Base-by-base conservation (phyloP, 495 filamentous ascomycete genomes). In the Aspergillus diversus region DNA sequence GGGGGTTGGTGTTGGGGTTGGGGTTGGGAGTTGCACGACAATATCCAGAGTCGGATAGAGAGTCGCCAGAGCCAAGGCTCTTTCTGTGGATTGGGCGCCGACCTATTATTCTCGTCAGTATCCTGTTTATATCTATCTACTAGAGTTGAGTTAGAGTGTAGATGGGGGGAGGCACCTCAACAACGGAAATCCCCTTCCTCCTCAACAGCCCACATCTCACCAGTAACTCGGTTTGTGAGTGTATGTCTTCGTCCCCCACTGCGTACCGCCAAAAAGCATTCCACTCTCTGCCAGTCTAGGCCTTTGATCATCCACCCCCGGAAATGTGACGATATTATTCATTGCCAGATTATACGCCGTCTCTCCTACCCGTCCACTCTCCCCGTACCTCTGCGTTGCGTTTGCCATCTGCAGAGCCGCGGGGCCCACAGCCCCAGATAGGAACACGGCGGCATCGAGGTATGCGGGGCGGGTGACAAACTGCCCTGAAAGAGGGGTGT, bases 381-480 rank as follows among this genome's bases (percentile, higher is more conserved):
- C 13, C 17, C 33, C 5, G 65, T 46, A 56, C 57, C 67, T 66
- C 61, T 73, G 70, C 1, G 75, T 79, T 8, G 74, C 72, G 13
- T 50, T 31, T 0, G 73, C 55, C 77, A 78, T 77, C 13, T 77
- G 64, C 60, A 79, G 63, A 1, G 78, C 75, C 4, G 72, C 61
- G 7, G 72, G 72, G 9, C 66, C 71, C 6, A 66, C 70, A 0
- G 64, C 66, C 39, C 72, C 71, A 11, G 77, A 55, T 0, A 81
- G 66, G 57, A 80, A 79, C 65, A 79, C 72, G 53, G 69, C 66
- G 0, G 76, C 76, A 55, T 79, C 78, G 1, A 75, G 57, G n/a
- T 65, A 73, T 1, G 60, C 64, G 2, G 63, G 74, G 0, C 71
- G 71, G 1, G 65, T 69, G 6, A 78, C 73, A 60, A 80, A 80